A percentile compares a stretch with the other conserved stretches of the same genome.
These are phyloP conservation scores for Nelumbo lutea DNA, from an alignment of 164 flowering plant genomes.

Conservation along the genomic window DNA sequence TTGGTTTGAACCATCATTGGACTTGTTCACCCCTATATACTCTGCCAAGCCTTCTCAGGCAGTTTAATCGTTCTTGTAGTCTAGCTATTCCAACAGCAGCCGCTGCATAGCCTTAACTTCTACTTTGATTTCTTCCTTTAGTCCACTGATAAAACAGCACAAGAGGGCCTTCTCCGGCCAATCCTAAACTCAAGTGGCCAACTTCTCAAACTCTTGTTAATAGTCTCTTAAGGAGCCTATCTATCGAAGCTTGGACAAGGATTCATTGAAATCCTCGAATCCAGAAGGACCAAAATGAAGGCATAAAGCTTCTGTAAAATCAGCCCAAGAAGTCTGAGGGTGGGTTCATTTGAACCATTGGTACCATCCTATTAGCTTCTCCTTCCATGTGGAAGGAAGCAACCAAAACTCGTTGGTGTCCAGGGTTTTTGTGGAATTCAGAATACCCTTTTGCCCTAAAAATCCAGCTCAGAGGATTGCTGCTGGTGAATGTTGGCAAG, in stretches of 20 bases:
- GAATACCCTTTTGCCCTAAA: too few species aligned
- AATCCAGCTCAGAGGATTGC: too few species aligned
- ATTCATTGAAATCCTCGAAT: not conserved
- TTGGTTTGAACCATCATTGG: too few species aligned
- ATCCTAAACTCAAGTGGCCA: not conserved
- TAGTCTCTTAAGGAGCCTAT: not conserved
- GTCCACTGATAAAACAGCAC: not conserved
- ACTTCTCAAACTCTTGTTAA: not conserved
- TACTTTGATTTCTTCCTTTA: not conserved
- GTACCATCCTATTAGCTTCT: not conserved
- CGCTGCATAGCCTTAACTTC: not conserved
- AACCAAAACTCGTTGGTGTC: not conserved
- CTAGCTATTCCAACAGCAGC: not conserved
- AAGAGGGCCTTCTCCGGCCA: not conserved
- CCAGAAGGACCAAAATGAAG: not conserved
- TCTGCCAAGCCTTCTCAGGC: too few species aligned
- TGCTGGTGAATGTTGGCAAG: too few species aligned
- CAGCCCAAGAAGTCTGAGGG: not conserved
- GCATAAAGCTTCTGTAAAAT: not conserved
- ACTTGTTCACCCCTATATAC: too few species aligned
- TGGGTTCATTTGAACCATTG: not conserved
- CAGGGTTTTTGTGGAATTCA: too few species aligned
- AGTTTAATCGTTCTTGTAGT: not conserved
- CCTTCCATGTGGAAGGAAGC: not conserved
- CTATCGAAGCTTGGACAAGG: not conserved